Evolutionary conservation across 2,329 filamentous ascomycete genomes (phyloP), one percentile per base, ranked within the genome.

Genomic region (Aspergillus sp.): DNA sequence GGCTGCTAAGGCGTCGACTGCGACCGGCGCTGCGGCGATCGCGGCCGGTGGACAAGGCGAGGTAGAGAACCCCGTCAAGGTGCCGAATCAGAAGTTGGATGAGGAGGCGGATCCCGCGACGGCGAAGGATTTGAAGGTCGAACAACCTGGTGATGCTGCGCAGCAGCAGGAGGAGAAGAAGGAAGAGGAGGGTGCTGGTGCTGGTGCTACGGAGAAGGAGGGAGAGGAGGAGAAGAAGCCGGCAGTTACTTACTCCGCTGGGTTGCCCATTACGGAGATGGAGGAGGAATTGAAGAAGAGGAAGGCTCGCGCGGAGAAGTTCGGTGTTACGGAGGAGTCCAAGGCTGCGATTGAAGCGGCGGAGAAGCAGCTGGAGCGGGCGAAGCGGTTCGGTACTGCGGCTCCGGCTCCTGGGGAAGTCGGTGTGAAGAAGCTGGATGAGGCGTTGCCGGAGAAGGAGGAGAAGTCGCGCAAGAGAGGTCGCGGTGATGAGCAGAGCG

Each of bases 251-350:
- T 82, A 76, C 66, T 74, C 75, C 8, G 73, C 75, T 21, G 75
- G 78, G 23, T 73, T 82, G 17, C 74, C 79, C 8, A 67, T 75
- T 15, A 78, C 80, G 6, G 75, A 79, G 57, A 56, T 81, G 23
- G 80, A 82, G 62, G 73, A 73, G 42, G 80, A 82, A 58, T 62
- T 82, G 64, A 76, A 72, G 58, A 82, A 81, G 71, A 79, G 80
- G 62, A 80, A 80, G 68, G 76, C 77, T 39, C 79, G 80, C 54
- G 80, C 80, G 11, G 79, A 78, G 62, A 80, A 81, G 60, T 82
- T 82, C 63, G 80, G 80, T 19, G 76, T 78, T 39, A 72, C 74
- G n/a, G 75, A 78, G 59, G 76, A 77, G 21, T 66, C 74, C 1
- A 70, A 76, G 57, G 71, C 74, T 13, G 73, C 72, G 2, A 63